phyloP scores from a whole-genome alignment of 495 filamentous ascomycete genomes.

The Tuber magnatum region DNA sequence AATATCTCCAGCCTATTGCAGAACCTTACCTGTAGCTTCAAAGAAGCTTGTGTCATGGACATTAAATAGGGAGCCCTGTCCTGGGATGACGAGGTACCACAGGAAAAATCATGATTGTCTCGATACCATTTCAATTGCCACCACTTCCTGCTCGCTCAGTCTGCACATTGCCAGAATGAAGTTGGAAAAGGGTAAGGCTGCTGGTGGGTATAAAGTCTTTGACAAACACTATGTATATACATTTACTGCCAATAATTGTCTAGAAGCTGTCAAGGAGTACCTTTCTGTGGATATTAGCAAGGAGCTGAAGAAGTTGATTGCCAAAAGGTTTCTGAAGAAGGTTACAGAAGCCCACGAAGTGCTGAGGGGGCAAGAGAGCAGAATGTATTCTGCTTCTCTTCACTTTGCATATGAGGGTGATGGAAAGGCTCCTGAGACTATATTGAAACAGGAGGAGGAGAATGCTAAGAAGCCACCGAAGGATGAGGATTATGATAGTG shows the following conservation, averaged over 20 bases:
- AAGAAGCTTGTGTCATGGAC: conserved; percentile 81
- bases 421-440: conserved; percentile 56
- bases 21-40: conserved; percentile 80
- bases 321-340: too few species aligned
- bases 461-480: conserved; percentile 39
- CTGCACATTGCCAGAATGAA: conserved; percentile 93
- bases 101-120: conserved; percentile 69
- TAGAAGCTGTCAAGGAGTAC: conserved; percentile 65
- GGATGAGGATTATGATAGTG: conserved; percentile 54
- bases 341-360: conserved; percentile 57
- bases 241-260: conserved; percentile 63
- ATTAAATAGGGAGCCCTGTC: conserved; percentile 80
- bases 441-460: conserved; percentile 55
- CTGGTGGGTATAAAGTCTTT: conserved; percentile 60
- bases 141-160: too few species aligned
- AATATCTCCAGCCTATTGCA: conserved; percentile 48
- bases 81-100: conserved; percentile 75
- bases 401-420: conserved; percentile 92
- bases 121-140: conserved; percentile 67
- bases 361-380: conserved; percentile 68
- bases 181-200: conserved; percentile 61
- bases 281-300: conserved; percentile 56
- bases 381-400: conserved; percentile 88
- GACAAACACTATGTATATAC: conserved; percentile 80
- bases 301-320: conserved; percentile 48